Conservation (phyloP, 495 filamentous ascomycete species). For the Podospora bellae-mahoneyi region DNA sequence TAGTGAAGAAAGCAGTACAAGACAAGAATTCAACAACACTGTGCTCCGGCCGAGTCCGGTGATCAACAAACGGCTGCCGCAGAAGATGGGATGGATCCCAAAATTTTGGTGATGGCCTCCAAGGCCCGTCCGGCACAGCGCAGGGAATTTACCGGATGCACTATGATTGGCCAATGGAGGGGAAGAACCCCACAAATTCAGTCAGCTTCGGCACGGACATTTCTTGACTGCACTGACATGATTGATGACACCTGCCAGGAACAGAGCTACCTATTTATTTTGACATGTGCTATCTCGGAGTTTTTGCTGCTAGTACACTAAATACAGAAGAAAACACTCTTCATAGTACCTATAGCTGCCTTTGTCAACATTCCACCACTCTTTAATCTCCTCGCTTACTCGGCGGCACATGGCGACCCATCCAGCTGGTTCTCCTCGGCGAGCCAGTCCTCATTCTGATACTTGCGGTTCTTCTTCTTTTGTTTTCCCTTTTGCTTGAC, state of each 20-base stretch:
- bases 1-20: background rate
- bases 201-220: background rate
- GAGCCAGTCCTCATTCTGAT: background rate
- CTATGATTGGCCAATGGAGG: constrained; percentile 22
- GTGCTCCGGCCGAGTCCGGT: constrained; percentile 25
- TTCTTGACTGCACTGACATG: background rate
- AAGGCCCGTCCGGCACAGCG: constrained; percentile 1
- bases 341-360: background rate
- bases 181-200: background rate
- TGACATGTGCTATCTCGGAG: no score
- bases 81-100: constrained; percentile 13
- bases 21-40: background rate
- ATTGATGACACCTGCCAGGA: no score
- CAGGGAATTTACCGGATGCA: constrained; percentile 11
- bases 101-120: constrained; percentile 28
- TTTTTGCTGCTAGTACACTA: background rate
- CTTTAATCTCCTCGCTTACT: background rate
- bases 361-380: background rate
- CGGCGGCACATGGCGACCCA: background rate
- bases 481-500: background rate
- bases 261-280: no score
- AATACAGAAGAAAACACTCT: background rate
- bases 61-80: constrained; percentile 9
- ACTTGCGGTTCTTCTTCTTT: background rate
- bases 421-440: background rate